Evolutionary conservation across 768 basidiomycete genomes (phyloP).

Genomic region (Collybia mongolica): DNA sequence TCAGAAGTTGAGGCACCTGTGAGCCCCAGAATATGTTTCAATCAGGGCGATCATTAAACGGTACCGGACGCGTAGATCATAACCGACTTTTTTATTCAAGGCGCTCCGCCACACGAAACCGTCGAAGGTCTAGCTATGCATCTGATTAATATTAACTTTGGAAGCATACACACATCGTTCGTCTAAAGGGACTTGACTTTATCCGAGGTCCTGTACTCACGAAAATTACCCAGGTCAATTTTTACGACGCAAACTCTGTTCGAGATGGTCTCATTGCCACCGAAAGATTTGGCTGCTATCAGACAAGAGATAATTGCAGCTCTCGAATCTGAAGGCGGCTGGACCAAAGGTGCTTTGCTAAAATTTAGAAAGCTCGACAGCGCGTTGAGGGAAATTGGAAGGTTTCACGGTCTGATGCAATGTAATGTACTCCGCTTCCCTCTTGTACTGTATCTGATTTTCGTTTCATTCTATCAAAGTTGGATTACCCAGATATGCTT

Average conservation of each 20-base stretch:
- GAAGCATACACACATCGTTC: conserved; percentile 37
- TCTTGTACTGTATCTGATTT: background rate
- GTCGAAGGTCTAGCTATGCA: conserved; percentile 31
- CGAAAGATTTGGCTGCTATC: conserved; percentile 28
- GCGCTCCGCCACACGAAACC: conserved; percentile 27
- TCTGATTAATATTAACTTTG: conserved; percentile 38
- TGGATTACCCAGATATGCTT: conserved; percentile 26
- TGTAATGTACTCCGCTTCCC: conserved; percentile 15
- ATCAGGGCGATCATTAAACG: background rate
- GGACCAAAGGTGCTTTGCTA: conserved; percentile 31
- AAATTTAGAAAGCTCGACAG: conserved; percentile 35
- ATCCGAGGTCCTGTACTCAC: background rate
- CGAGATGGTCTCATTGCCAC: conserved; percentile 28
- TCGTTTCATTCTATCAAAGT: conserved; percentile 16
- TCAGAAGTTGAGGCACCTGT: conserved; percentile 13
- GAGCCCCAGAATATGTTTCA: conserved; percentile 1
- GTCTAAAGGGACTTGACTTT: conserved; percentile 4
- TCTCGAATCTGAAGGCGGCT: conserved; percentile 31
- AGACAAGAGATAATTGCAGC: conserved; percentile 29
- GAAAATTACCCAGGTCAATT: conserved; percentile 25
- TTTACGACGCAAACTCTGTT: conserved; percentile 35
- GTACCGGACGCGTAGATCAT: conserved; percentile 12
- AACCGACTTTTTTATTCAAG: conserved; percentile 27
- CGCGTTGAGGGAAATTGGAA: conserved; percentile 32
- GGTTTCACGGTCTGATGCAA: conserved; percentile 32